These are phyloP conservation scores for Russula vinacea DNA, from an alignment of 768 basidiomycete species.

Conservation along the genomic window DNA sequence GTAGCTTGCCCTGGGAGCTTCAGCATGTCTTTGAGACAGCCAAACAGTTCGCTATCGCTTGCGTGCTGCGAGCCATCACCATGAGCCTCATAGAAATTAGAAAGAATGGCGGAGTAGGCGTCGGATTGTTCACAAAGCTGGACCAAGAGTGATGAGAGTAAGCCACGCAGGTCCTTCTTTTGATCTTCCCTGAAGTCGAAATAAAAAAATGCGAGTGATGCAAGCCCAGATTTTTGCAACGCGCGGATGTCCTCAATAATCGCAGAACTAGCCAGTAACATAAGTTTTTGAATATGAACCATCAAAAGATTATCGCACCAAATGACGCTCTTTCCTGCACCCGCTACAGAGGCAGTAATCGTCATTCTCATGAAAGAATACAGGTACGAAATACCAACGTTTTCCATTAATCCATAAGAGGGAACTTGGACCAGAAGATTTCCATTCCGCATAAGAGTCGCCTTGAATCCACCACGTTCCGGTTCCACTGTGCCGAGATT, in stretches of 20 bases:
- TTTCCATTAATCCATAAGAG: conserved; percentile 16
- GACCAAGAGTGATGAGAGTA: conserved; percentile 3
- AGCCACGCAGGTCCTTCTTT: background rate
- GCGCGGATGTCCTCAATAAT: background rate
- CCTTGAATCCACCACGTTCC: conserved; percentile 1
- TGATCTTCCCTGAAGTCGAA: conserved; percentile 8
- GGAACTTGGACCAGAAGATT: background rate
- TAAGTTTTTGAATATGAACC: background rate
- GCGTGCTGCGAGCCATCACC: background rate
- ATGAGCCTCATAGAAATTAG: conserved; percentile 6
- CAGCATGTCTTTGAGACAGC: conserved; percentile 11
- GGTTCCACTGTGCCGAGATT: background rate
- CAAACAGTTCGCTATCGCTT: background rate
- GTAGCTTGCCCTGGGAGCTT: background rate
- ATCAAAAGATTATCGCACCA: background rate
- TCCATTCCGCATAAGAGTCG: background rate
- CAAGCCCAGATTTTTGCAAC: background rate
- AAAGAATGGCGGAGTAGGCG: background rate
- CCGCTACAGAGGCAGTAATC: background rate
- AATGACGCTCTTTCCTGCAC: conserved; percentile 7
- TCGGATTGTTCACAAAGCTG: conserved; percentile 6
- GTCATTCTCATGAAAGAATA: background rate
- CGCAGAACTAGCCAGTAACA: background rate
- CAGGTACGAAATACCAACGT: background rate
- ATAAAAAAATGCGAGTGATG: conserved; percentile 9